These are phyloP conservation scores for Colletotrichum coccodes DNA, from an alignment of 2,329 filamentous ascomycete species.

Conservation along the genomic window DNA sequence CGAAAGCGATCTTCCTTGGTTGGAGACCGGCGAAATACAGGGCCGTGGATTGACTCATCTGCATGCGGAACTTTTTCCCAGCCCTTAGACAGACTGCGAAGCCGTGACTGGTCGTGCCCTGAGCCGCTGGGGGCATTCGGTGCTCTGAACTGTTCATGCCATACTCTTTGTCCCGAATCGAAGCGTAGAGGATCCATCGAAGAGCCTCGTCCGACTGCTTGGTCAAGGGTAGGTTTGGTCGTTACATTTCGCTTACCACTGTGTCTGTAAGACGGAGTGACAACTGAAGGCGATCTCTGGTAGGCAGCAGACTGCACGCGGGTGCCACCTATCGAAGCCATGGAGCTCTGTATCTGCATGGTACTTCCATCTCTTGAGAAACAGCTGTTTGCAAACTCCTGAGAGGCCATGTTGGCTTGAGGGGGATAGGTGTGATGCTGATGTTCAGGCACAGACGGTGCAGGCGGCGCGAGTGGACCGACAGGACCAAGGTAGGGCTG, in stretches of 20 bases:
- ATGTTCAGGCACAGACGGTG: neutral
- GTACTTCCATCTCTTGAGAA: neutral
- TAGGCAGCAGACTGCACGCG: neutral
- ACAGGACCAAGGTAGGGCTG: neutral
- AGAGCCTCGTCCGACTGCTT: neutral
- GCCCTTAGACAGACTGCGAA: neutral
- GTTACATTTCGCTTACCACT: neutral
- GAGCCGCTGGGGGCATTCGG: neutral
- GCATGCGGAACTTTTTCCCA: slow-evolving; percentile 13
- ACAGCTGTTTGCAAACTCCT: neutral
- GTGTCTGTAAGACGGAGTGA: neutral
- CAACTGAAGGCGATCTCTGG: neutral
- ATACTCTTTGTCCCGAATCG: neutral
- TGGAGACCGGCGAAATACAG: slow-evolving; percentile 22
- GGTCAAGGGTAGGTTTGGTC: neutral
- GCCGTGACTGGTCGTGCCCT: neutral
- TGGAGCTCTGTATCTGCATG: neutral
- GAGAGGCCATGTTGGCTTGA: neutral
- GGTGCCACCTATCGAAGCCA: neutral
- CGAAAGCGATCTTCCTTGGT: neutral
- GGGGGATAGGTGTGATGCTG: neutral
- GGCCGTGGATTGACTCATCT: slow-evolving; percentile 21
- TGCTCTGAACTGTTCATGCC: neutral
- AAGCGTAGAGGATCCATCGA: neutral
- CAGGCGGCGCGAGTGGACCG: neutral